Base-by-base conservation (phyloP, 208 protist genomes). In the Acanthamoeba lenticulata region DNA sequence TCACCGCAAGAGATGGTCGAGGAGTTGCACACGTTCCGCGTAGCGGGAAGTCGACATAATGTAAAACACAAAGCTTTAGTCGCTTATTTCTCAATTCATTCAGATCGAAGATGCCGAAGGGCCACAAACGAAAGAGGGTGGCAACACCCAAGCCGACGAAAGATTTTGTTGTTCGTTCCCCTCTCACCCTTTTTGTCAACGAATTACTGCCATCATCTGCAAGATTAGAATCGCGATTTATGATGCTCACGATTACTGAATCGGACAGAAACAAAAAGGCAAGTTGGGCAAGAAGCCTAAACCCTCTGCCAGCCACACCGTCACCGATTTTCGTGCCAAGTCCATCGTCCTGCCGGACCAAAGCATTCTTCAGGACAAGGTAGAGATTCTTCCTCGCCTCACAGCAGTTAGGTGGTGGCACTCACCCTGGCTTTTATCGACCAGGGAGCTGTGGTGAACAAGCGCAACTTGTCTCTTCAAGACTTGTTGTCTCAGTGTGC, bases 331-430 rank as follows among this genome's bases (percentile, higher is more conserved):
- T 34, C 29, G 38, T 11, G 85, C 85, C 21, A 42, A 47, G 49
- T 74, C 55, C 3, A 91, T 91, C 36, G 55, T 91, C 19, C 85
- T 91, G 7, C 85, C 85, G 55, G 55, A 91, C 38, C 85, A 91
- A 11, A 91, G 85, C 55, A 69, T 91, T 36, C n/a, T 72, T 13
- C 85, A 91, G 24, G 85, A 91, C 38, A 91, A 91, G 57, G 85
- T 65, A 52, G 7, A 19, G 47, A 5, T 15, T 52, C 47, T 15
- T 69, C 81, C 24, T 65, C 32, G 9, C 38, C 19, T n/a, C n/a
- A n/a, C n/a, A n/a, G n/a, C n/a, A n/a, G n/a, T n/a, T n/a, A n/a
- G n/a, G n/a, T n/a, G n/a, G n/a, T n/a, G n/a, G n/a, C 19, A 69
- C 60, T 36, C 60, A 69, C 60, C 6, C 27, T 27, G 27, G 29